A percentile compares a stretch with the other conserved stretches of the same genome.
These are phyloP conservation scores for Cordyceps farinosa DNA, from an alignment of 2,329 filamentous ascomycete species.

Conservation along the genomic window DNA sequence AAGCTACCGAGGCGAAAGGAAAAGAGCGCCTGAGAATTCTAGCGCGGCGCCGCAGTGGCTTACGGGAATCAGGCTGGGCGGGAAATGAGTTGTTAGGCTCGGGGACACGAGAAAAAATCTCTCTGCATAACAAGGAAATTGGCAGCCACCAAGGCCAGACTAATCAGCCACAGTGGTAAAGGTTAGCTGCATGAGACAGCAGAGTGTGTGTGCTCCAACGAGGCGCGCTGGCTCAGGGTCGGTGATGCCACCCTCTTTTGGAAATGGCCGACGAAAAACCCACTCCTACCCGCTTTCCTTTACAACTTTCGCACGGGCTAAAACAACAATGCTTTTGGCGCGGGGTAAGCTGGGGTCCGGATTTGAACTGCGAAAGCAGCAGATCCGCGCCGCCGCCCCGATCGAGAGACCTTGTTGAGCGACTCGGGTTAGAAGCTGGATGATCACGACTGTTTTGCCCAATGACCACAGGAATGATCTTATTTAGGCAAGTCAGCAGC, in stretches of 20 bases:
- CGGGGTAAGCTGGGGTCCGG: constrained; percentile 11
- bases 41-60: neutral
- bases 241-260: constrained; percentile 7
- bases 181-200: neutral
- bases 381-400: constrained; percentile 2
- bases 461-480: too few relatives aligned
- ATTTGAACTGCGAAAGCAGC: neutral
- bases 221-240: neutral
- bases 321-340: neutral
- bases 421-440: too few relatives aligned
- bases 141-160: neutral
- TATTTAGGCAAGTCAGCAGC: too few relatives aligned
- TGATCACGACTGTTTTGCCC: too few relatives aligned
- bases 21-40: neutral
- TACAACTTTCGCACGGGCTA: too few relatives aligned
- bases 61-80: neutral
- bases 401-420: neutral
- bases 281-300: neutral
- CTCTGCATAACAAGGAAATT: neutral
- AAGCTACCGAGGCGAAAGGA: constrained; percentile 9
- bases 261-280: neutral
- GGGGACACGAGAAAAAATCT: neutral
- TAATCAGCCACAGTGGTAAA: neutral
- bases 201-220: neutral
- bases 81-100: neutral